Evolutionary conservation across 805 yeast species (phyloP).

Genomic region (Starmerella vitae): DNA sequence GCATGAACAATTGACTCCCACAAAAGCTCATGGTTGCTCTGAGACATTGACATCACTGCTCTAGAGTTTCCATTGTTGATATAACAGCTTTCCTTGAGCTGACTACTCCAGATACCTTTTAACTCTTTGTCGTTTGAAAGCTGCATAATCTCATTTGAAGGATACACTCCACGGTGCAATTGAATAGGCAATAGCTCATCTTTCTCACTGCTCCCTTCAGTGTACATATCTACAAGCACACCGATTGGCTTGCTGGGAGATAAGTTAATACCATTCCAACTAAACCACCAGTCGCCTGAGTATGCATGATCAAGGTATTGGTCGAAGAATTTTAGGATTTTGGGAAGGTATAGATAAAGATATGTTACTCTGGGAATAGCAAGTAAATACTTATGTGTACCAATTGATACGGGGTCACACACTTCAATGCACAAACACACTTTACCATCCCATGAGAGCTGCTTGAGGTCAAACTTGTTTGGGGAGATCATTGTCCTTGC

Average conservation of each 20-base stretch:
- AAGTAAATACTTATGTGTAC: slow-evolving; percentile 13
- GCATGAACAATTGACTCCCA: slow-evolving; percentile 33
- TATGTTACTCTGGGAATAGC: slow-evolving; percentile 12
- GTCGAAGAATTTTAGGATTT: slow-evolving; percentile 13
- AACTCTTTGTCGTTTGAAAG: slow-evolving; percentile 26
- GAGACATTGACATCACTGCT: slow-evolving; percentile 63
- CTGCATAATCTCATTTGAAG: slow-evolving; percentile 35
- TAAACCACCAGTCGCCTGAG: slow-evolving; percentile 15
- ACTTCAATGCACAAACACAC: slow-evolving; percentile 7
- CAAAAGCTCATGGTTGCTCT: slow-evolving; percentile 41
- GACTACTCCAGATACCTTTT: slow-evolving; percentile 54
- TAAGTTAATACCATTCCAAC: slow-evolving; percentile 6
- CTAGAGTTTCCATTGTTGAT: slow-evolving; percentile 67
- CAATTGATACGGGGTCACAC: slow-evolving; percentile 14
- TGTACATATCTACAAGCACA: slow-evolving; percentile 12
- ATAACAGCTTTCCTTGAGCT: slow-evolving; percentile 68
- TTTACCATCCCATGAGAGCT: slow-evolving; percentile 15
- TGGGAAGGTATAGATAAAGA: slow-evolving; percentile 9
- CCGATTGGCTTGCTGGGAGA: slow-evolving; percentile 21
- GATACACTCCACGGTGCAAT: slow-evolving; percentile 34
- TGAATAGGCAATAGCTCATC: slow-evolving; percentile 36
- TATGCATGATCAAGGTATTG: slow-evolving; percentile 8
- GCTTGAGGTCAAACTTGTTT: no score
- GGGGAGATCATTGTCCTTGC: no score
- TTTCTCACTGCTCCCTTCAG: slow-evolving; percentile 3